Percentiles rank a stretch among this genome's conserved stretches.
Evolutionary conservation across 1,284 basidiomycete species (phyloP).

Genomic region (Ganoderma sinense): DNA sequence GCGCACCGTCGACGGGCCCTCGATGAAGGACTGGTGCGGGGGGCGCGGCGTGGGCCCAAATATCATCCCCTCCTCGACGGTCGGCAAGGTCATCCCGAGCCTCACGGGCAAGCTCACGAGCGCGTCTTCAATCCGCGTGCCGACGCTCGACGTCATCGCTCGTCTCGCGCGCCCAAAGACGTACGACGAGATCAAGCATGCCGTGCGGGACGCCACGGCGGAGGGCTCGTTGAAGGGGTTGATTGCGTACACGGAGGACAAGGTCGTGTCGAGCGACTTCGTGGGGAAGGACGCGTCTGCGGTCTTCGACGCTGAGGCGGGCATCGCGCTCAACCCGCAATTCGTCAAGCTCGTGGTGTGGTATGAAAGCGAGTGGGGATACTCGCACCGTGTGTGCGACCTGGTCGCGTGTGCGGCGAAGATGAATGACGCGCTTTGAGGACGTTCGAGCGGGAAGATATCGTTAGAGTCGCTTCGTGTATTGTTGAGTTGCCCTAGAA

Average conservation of each 20-base stretch:
- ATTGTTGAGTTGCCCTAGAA: neutral
- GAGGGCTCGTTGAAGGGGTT: constrained; percentile 81
- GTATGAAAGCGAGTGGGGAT: constrained; percentile 98
- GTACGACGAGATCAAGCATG: constrained; percentile 94
- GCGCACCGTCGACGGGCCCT: constrained; percentile 99
- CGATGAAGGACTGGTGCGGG: constrained; percentile 95
- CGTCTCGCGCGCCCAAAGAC: constrained; percentile 88
- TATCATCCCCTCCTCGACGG: constrained; percentile 99
- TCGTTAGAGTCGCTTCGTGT: neutral
- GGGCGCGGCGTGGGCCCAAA: constrained; percentile 97
- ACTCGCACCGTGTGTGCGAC: constrained; percentile 95
- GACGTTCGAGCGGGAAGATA: constrained; percentile 22
- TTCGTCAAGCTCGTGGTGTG: constrained; percentile 97
- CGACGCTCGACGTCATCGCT: constrained; percentile 94
- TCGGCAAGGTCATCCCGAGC: constrained; percentile 97
- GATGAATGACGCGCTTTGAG: constrained; percentile 62
- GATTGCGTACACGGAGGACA: constrained; percentile 95
- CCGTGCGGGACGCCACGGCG: constrained; percentile 82
- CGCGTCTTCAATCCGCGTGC: constrained; percentile 98
- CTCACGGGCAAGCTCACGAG: constrained; percentile 98
- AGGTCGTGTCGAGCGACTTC: constrained; percentile 96
- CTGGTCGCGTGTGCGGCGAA: constrained; percentile 86
- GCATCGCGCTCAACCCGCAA: constrained; percentile 92
- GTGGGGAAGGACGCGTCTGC: constrained; percentile 82
- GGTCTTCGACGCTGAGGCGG: constrained; percentile 93